Conservation (phyloP, 352 stramenopile genomes). For the Globisporangium parvum region DNA sequence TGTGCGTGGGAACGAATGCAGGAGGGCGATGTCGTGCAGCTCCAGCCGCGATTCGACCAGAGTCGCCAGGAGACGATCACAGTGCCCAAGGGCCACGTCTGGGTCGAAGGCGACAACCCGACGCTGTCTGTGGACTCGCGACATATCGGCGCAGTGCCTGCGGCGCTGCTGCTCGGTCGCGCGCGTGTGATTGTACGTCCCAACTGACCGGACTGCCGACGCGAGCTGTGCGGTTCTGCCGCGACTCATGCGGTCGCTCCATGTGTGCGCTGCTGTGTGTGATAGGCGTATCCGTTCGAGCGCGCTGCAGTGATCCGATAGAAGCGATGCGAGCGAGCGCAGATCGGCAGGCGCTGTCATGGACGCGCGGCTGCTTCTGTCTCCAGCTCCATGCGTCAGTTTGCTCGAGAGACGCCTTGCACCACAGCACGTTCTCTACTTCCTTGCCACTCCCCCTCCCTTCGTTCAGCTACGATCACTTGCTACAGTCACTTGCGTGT, state of each 20-base stretch:
- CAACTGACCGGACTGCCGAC: background rate
- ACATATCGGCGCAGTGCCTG: constrained; percentile 90
- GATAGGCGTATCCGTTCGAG: constrained; percentile 13
- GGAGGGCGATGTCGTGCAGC: constrained; percentile 76
- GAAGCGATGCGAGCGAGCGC: constrained; percentile 1
- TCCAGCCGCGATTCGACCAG: constrained; percentile 68
- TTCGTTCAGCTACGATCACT: too few relatives aligned
- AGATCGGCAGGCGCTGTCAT: background rate
- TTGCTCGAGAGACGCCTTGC: too few relatives aligned
- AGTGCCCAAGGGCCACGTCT: constrained; percentile 92
- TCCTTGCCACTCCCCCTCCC: background rate
- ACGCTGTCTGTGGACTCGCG: constrained; percentile 92
- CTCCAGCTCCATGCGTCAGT: too few relatives aligned
- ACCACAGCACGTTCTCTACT: constrained; percentile 1
- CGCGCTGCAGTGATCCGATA: constrained; percentile 20
- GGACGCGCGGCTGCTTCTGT: constrained; percentile 2
- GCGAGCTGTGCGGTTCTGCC: background rate
- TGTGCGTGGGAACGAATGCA: constrained; percentile 14
- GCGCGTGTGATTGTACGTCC: constrained; percentile 58
- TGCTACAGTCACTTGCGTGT: background rate
- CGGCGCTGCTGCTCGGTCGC: constrained; percentile 79
- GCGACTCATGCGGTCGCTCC: background rate
- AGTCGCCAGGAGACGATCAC: constrained; percentile 45
- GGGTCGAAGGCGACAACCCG: constrained; percentile 96
- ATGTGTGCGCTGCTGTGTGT: background rate